Base-by-base conservation (phyloP, 1,284 basidiomycete species). In the Cryptococcus depauperatus region DNA sequence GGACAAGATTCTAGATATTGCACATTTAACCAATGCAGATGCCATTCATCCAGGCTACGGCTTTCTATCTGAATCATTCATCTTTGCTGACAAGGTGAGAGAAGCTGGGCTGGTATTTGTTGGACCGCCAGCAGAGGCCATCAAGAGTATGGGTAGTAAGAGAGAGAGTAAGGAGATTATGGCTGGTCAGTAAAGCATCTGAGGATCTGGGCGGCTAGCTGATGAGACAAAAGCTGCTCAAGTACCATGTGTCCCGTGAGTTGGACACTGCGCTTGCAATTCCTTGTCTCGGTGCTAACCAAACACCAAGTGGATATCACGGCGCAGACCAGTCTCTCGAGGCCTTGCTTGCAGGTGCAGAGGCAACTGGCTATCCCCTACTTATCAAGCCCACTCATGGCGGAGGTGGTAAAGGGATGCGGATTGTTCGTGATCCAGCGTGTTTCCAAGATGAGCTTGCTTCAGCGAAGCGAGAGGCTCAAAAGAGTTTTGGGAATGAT, bases 181-280 rank as follows among this genome's bases (percentile, higher is more conserved):
- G 92, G 77, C 79, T 25, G 75, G 83, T 83, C 68, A 39, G 76
- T 54, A 26, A 16, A 14, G 11, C 22, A 3, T 25, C 13, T 22
- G n/a, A 13, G 23, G 2, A 16, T n/a, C 21, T 30, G 16, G 11
- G 22, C n/a, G 16, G 21, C 41, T 21, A 35, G 35, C 11, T 14
- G 47, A 43, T 48, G 39, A 52, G 29, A 1, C 6, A 14, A 29
- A n/a, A 82, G 84, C 77, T 52, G 92, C 91, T 41, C 82, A 83
- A 1, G 92, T 96, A 0, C 90, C 91, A 1, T 93, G 90, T 62
- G 86, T 96, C 2, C 91, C 92, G 34, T 91, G 28, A 9, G 28
- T 29, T 29, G 28, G n/a, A 29, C n/a, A n/a, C 28, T 29, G 28
- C 8, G 28, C 9, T n/a, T 29, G 28, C 8, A 19, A 13, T 5